Evolutionary conservation across 2,329 filamentous ascomycete genomes (phyloP), one percentile per base, ranked within the genome.

Genomic region (Colletotrichum paranaense): DNA sequence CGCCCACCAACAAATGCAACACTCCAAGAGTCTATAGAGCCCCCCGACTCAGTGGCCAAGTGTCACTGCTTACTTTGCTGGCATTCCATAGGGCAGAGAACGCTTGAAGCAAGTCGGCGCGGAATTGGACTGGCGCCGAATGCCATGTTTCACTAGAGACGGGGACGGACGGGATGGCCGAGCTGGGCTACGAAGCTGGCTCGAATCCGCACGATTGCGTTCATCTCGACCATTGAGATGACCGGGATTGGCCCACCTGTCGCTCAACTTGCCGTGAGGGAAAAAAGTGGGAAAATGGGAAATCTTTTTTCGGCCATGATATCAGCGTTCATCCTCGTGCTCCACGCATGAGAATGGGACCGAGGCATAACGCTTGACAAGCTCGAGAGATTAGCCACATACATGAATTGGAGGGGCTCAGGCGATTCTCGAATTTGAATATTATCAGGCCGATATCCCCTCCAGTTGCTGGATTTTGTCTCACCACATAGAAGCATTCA

Each of bases 281-380:
- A 73, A 42, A 73, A 72, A 73, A 73, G 70, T 70, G 70, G 70
- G 42, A 56, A 56, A 32, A 49, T 22, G 12, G 55, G 19, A 70
- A 64, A 62, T 38, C 42, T 65, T 70, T 70, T 73, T 52, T 60
- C 46, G 56, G 35, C 32, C 55, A 73, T 70, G 60, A 73, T 73
- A 73, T 66, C 70, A 73, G 70, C 70, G 26, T 70, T 46, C 22
- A 73, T 73, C 67, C 70, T 49, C 32, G 19, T 30, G 62, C 67
- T 73, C 70, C 60, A 70, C 70, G 67, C 70, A 73, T 70, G 55
- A 70, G 58, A 60, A 73, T 57, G 60, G 60, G 67, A 62, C 70
- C 70, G 70, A 73, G 70, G 70, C 60, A 73, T 73, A 57, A 57
- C 42, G 19, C 60, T 46, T 46, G 35, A 65, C 60, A 49, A 59